These are phyloP conservation scores for Turritis glabra DNA, from an alignment of 345 rosid species.

Conservation along the genomic window DNA sequence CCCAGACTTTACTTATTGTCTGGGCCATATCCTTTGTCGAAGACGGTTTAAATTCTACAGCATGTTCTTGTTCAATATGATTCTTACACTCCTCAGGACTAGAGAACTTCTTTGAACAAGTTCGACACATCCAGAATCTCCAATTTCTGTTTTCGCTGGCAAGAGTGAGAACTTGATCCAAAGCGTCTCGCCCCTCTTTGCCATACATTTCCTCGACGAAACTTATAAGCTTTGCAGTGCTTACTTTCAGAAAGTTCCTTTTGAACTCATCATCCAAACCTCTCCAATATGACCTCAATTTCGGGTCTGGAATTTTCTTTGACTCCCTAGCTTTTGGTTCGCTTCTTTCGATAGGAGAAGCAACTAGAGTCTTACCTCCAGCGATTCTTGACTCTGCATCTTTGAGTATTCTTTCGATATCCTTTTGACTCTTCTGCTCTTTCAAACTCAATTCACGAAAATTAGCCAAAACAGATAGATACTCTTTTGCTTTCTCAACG, in stretches of 20 bases:
- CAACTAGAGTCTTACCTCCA: not conserved
- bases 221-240: not conserved
- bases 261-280: not conserved
- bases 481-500: not conserved
- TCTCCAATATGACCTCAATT: not conserved
- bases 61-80: constrained; percentile 15
- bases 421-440: not conserved
- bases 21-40: not conserved
- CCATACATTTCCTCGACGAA: not conserved
- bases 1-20: not conserved
- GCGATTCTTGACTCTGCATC: constrained; percentile 12
- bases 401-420: not conserved
- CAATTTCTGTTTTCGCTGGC: not conserved
- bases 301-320: not conserved
- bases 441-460: not conserved
- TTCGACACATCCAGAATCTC: constrained; percentile 13
- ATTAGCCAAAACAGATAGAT: not conserved
- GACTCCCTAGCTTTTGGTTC: not conserved
- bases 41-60: not conserved
- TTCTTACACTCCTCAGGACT: not conserved
- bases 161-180: not conserved
- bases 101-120: not conserved
- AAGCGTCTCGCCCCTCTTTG: not conserved
- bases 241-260: constrained; percentile 7
- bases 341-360: not conserved